Percentiles rank a stretch among this genome's conserved stretches.
These are phyloP conservation scores for Fusarium foetens DNA, from an alignment of 2,329 filamentous ascomycete species.

Conservation along the genomic window DNA sequence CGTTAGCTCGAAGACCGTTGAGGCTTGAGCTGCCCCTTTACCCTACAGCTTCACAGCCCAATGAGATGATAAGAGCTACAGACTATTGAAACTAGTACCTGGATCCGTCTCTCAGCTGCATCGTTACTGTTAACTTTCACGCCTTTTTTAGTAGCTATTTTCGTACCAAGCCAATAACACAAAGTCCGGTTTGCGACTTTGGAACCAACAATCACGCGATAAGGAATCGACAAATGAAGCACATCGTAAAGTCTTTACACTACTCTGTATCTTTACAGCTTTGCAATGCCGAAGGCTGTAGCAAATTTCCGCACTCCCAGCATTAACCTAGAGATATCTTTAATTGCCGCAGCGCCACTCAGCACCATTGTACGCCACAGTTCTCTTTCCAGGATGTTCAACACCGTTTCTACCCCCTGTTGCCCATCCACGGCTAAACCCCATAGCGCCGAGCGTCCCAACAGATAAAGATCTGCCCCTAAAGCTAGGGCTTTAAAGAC, in stretches of 20 bases:
- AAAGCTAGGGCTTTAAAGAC: neutral
- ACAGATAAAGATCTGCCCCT: neutral
- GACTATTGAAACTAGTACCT: neutral
- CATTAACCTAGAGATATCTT: too few relatives aligned
- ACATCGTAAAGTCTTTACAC: rapidly evolving
- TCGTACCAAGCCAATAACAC: rapidly evolving
- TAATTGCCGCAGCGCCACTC: neutral
- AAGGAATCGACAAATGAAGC: neutral
- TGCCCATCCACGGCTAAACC: neutral
- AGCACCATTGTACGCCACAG: neutral
- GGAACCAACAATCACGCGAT: too few relatives aligned
- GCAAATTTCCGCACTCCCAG: rapidly evolving
- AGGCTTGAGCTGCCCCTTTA: neutral
- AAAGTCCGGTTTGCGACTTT: too few relatives aligned
- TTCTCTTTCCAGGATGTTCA: neutral
- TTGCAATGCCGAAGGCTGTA: neutral
- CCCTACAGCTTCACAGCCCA: neutral
- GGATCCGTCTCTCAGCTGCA: neutral
- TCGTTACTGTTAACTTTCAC: neutral
- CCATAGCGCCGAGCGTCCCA: neutral
- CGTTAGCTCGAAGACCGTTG: neutral
- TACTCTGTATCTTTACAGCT: rapidly evolving
- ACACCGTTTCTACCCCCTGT: neutral
- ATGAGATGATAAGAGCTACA: neutral
- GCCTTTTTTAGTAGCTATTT: neutral